These are phyloP conservation scores for Coprinopsis marcescibilis DNA, from an alignment of 768 basidiomycete genomes.

Conservation along the genomic window DNA sequence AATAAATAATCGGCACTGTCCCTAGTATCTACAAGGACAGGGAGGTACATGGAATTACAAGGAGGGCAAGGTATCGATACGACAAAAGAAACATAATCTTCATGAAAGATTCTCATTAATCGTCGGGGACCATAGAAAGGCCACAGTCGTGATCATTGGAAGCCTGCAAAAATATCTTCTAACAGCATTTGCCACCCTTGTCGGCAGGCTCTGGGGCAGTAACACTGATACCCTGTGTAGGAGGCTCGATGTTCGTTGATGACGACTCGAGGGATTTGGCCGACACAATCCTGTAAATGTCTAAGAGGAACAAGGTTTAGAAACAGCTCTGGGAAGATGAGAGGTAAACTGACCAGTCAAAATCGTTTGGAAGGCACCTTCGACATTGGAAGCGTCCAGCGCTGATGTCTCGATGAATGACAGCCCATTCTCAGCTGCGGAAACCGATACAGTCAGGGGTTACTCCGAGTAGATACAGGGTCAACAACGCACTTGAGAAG, in stretches of 20 bases:
- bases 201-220: conserved; percentile 52
- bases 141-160: background rate
- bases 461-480: background rate
- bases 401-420: conserved; percentile 99
- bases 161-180: conserved; percentile 9
- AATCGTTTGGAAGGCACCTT: conserved; percentile 95
- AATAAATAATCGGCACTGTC: too few species aligned
- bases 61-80: conserved; percentile 14
- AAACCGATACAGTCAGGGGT: conserved; percentile 9
- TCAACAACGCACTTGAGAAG: conserved; percentile 64
- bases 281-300: conserved; percentile 97
- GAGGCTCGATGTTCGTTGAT: conserved; percentile 73
- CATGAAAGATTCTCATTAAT: conserved; percentile 11
- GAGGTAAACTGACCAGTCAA: conserved; percentile 78
- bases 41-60: conserved; percentile 18
- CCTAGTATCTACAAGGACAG: too few species aligned
- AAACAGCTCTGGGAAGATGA: background rate
- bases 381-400: conserved; percentile 98
- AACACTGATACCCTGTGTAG: conserved; percentile 81
- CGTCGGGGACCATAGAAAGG: conserved; percentile 7
- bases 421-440: conserved; percentile 78
- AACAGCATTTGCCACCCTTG: conserved; percentile 64
- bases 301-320: conserved; percentile 33
- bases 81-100: conserved; percentile 14
- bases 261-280: conserved; percentile 89